Evolutionary conservation across 2,329 filamentous ascomycete genomes (phyloP).

Genomic region (Colletotrichum coccodes): DNA sequence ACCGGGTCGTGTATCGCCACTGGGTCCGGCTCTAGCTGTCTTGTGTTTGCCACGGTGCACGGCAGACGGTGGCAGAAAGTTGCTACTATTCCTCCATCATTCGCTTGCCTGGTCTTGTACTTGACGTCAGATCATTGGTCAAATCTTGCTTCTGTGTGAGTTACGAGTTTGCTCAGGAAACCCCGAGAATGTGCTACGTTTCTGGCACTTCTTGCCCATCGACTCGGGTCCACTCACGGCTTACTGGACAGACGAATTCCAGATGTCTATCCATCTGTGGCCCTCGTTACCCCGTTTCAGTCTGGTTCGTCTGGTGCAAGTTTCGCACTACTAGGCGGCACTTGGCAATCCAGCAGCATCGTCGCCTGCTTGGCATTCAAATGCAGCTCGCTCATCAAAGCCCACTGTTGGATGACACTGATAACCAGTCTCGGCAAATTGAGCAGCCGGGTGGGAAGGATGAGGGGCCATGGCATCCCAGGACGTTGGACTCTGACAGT

Average conservation of each 20-base stretch:
- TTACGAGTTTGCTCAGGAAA: background rate
- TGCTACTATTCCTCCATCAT: background rate
- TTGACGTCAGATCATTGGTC: background rate
- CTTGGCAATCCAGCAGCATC: slow-evolving; percentile 21
- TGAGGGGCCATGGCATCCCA: background rate
- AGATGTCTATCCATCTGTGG: background rate
- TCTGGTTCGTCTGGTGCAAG: slow-evolving; percentile 27
- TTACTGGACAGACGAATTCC: background rate
- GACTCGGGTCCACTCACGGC: background rate
- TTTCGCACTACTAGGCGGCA: slow-evolving; percentile 18
- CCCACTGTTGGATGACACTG: background rate
- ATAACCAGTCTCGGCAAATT: slow-evolving; percentile 10
- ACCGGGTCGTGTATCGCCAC: slow-evolving; percentile 7
- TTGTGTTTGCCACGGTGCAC: background rate
- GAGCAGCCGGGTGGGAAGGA: slow-evolving; percentile 1
- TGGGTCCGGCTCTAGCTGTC: background rate
- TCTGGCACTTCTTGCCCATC: background rate
- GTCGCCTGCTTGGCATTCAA: slow-evolving; percentile 16
- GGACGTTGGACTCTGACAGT: background rate
- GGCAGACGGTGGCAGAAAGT: background rate
- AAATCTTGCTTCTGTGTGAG: background rate
- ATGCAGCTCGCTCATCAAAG: background rate
- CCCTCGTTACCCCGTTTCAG: slow-evolving; percentile 17
- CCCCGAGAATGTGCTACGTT: background rate
- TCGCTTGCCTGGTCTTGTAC: background rate